These are phyloP conservation scores for Zymoseptoria tritici DNA, from an alignment of 2,329 filamentous ascomycete genomes.

Conservation along the genomic window DNA sequence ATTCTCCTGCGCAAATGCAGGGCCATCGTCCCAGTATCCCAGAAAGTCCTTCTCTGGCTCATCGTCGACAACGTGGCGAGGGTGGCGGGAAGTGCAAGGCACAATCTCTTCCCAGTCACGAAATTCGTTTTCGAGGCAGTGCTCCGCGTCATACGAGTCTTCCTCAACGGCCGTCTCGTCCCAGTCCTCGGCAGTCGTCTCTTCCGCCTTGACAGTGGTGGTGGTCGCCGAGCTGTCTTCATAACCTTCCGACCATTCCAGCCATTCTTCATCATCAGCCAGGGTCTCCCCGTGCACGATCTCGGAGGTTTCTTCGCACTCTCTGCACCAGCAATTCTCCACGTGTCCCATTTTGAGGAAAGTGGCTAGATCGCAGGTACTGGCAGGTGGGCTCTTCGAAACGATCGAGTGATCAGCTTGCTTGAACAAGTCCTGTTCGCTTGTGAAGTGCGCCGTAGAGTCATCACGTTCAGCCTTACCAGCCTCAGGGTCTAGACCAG, in stretches of 20 bases:
- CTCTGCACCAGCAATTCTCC: conserved; percentile 24
- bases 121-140: background rate
- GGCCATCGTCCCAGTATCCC: conserved; percentile 8
- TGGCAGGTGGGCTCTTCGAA: conserved; percentile 6
- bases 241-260: conserved; percentile 13
- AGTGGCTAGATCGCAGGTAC: conserved; percentile 19
- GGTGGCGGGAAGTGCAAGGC: conserved; percentile 1
- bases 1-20: conserved; percentile 5
- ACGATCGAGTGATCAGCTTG: conserved; percentile 4
- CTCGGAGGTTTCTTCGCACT: conserved; percentile 18
- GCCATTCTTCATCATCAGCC: conserved; percentile 12
- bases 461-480: conserved; percentile 1
- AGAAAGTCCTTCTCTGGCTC: conserved; percentile 5
- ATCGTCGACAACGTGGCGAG: background rate
- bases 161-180: background rate
- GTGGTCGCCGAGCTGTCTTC: background rate
- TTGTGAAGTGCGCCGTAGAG: conserved; percentile 22
- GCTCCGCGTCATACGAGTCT: background rate
- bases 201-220: background rate
- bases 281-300: conserved; percentile 11
- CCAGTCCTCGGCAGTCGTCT: background rate
- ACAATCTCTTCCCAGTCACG: conserved; percentile 7
- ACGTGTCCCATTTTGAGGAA: conserved; percentile 26
- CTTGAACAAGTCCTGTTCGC: conserved; percentile 23
- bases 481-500: background rate